Evolutionary conservation across 75 land plant species (phyloP).

Genomic region (Pinus taeda): DNA sequence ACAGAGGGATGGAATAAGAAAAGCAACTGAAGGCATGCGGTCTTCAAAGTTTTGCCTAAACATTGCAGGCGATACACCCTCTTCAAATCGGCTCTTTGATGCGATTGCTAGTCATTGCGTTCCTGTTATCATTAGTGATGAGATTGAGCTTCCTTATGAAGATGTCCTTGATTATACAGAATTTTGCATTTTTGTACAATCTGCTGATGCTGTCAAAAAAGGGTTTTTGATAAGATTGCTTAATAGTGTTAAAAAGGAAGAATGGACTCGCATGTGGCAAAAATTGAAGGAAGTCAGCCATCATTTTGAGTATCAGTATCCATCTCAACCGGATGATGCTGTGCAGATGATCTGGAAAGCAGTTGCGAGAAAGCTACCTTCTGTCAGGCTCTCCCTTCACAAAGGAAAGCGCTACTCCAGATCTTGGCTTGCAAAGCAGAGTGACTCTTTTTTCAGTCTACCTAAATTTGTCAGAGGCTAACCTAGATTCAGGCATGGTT

Average conservation of each 20-base stretch:
- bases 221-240: constrained; percentile 65
- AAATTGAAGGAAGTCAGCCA: constrained; percentile 52
- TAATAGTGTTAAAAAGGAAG: constrained; percentile 38
- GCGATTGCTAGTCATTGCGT: constrained; percentile 87
- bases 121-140: constrained; percentile 86
- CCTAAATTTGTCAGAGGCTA: constrained; percentile 1
- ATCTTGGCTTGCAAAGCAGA: constrained; percentile 8
- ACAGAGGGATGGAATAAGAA: constrained; percentile 48
- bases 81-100: constrained; percentile 91
- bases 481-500: neutral
- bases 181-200: constrained; percentile 74
- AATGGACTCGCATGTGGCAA: constrained; percentile 81
- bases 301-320: constrained; percentile 74
- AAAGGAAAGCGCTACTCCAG: constrained; percentile 45
- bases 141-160: constrained; percentile 91
- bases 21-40: constrained; percentile 76
- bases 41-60: constrained; percentile 87
- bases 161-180: constrained; percentile 79
- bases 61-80: constrained; percentile 94
- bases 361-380: constrained; percentile 54
- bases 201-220: constrained; percentile 57
- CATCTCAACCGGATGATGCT: constrained; percentile 71
- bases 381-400: constrained; percentile 37
- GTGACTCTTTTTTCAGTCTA: constrained; percentile 8
- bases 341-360: constrained; percentile 92